phyloP scores from a whole-genome alignment of 768 basidiomycete species.

The Lanmaoa rubissima region DNA sequence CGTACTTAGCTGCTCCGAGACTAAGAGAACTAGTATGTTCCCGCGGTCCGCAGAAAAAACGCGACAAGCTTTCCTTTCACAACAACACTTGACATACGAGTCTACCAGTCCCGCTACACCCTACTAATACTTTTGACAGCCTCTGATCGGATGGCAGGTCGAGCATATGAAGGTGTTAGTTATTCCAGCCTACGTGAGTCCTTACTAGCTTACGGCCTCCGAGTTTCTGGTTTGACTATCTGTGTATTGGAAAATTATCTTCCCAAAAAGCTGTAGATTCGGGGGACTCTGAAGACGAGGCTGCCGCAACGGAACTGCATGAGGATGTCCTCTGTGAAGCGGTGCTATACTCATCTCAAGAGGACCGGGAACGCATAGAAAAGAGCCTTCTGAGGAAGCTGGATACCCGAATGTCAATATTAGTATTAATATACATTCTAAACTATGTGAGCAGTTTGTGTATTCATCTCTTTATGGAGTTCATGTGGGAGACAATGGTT shows the following conservation, averaged over 20 bases:
- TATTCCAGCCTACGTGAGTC: constrained; percentile 23
- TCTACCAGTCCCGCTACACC: not conserved
- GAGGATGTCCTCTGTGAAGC: not conserved
- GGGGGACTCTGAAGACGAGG: constrained; percentile 6
- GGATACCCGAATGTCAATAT: constrained; percentile 36
- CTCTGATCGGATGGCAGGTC: constrained; percentile 7
- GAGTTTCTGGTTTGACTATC: not conserved
- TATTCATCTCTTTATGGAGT: not conserved
- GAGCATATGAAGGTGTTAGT: constrained; percentile 1
- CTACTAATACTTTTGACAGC: not conserved
- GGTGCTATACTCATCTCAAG: not conserved
- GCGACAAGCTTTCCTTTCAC: not conserved
- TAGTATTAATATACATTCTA: constrained; percentile 35
- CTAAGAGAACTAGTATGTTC: not conserved
- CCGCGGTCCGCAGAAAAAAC: not conserved
- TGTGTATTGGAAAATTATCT: not conserved
- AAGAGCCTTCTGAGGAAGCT: constrained; percentile 39
- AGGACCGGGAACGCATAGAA: constrained; percentile 39
- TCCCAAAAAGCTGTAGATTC: not conserved
- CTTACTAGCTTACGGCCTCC: not conserved
- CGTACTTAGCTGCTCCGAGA: not conserved
- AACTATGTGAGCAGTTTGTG: constrained; percentile 31
- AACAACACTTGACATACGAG: not conserved
- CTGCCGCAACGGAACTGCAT: not conserved
- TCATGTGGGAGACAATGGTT: not conserved